phyloP scores from a whole-genome alignment of 1,284 basidiomycete genomes.

The Leccinum colubrinum region DNA sequence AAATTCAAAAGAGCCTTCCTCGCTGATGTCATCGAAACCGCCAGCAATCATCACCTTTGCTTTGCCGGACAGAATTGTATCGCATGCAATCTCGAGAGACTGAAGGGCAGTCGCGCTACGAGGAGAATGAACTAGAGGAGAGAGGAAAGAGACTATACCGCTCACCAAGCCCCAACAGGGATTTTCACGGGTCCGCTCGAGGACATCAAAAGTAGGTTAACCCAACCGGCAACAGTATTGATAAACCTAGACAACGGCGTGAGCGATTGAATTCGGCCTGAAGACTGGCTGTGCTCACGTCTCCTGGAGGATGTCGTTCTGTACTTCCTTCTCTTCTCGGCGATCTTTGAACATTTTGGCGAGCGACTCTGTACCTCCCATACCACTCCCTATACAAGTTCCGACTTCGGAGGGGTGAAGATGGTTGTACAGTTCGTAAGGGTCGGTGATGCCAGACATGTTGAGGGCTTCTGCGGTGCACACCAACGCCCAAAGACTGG shows the following conservation, averaged over 20 bases:
- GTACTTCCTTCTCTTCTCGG: slow-evolving; percentile 94
- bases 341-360: slow-evolving; percentile 98
- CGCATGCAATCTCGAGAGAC: slow-evolving; percentile 97
- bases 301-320: slow-evolving; percentile 98
- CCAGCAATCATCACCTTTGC: slow-evolving; percentile 99
- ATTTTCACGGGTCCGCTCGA: slow-evolving; percentile 98
- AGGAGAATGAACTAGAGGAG: slow-evolving; percentile 8
- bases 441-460: slow-evolving; percentile 96
- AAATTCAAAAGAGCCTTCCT: slow-evolving; percentile 96
- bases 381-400: slow-evolving; percentile 90
- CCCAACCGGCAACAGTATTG: slow-evolving; percentile 97
- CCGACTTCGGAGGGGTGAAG: slow-evolving; percentile 97
- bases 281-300: slow-evolving; percentile 55
- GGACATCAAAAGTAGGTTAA: slow-evolving; percentile 91
- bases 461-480: slow-evolving; percentile 94
- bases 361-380: slow-evolving; percentile 92
- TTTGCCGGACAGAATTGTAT: slow-evolving; percentile 92
- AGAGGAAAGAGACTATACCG: slow-evolving; percentile 2
- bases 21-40: slow-evolving; percentile 97
- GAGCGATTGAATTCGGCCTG: slow-evolving; percentile 12
- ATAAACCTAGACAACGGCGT: slow-evolving; percentile 67
- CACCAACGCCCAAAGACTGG: slow-evolving; percentile 96
- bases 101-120: slow-evolving; percentile 91
- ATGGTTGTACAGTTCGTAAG: slow-evolving; percentile 95
- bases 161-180: slow-evolving; percentile 95